These are phyloP conservation scores for Tetracladium marchalianum DNA, from an alignment of 495 filamentous ascomycete species.

Conservation along the genomic window DNA sequence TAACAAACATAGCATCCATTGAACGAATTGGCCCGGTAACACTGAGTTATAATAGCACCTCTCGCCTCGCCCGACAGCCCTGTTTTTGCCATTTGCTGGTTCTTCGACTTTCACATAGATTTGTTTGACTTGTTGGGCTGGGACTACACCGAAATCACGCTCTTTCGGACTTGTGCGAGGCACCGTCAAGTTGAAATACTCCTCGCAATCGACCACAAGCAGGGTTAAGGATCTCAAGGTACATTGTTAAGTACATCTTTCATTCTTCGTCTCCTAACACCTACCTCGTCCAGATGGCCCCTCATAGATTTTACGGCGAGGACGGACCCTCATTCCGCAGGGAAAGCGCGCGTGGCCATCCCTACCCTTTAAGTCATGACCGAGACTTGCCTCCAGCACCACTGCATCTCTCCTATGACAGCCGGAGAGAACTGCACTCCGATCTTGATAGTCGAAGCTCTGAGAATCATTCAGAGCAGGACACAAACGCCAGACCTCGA, in stretches of 20 bases:
- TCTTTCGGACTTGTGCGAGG: no score
- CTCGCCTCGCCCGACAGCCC: slow-evolving; percentile 3
- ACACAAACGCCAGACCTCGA: slow-evolving; percentile 21
- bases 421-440: slow-evolving; percentile 3
- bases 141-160: background rate
- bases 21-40: background rate
- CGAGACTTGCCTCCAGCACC: slow-evolving; percentile 9
- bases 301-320: slow-evolving; percentile 5
- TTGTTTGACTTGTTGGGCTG: background rate
- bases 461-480: slow-evolving; percentile 12
- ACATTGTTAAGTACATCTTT: no score
- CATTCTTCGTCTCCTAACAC: no score
- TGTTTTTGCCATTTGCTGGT: background rate
- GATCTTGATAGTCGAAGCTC: slow-evolving; percentile 8
- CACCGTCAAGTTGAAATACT: no score
- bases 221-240: no score
- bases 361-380: slow-evolving; percentile 14
- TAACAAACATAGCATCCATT: no score
- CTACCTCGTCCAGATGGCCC: slow-evolving; percentile 4
- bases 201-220: no score
- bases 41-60: slow-evolving; percentile 5
- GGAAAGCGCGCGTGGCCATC: slow-evolving; percentile 7
- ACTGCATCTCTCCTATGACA: background rate
- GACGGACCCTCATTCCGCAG: slow-evolving; percentile 7
- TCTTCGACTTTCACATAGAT: background rate